Evolutionary conservation across 192 early-diverging fungal species (phyloP), one percentile per base, ranked within the genome.

Genomic region (Coemansia sp.): DNA sequence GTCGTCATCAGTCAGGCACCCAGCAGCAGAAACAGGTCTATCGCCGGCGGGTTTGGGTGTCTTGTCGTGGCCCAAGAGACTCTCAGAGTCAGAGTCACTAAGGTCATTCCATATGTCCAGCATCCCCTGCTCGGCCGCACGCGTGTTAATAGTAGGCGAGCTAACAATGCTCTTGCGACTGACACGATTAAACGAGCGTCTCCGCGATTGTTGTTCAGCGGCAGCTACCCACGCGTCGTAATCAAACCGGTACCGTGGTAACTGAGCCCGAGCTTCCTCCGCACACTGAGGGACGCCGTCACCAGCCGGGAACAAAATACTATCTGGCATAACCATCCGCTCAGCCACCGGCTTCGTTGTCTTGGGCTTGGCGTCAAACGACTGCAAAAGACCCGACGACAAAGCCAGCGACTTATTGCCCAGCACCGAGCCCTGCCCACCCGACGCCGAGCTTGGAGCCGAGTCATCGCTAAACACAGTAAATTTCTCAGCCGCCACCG

Each of bases 91-190:
- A 0, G 58, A 61, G 34, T 61, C 58, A 34, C 64, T 64, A 0
- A 65, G 22, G 43, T 75, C 73, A 65, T 75, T 79, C 81, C 81
- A 83, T 1, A 83, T 78, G 11, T 69, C 81, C 4, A 83, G 74
- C 81, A 83, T 83, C 4, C 66, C 81, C 46, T 75, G 66, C 31
- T 83, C 76, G 33, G 81, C 81, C 5, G 60, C 73, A 3, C 67
- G 65, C 0, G 81, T 83, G 47, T 79, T 83, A 43, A 83, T 83
- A 3, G 81, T 83, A 3, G 81, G 81, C 39, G 81, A 83, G 16
- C 16, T 18, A 64, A 38, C 71, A 7, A 65, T 27, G 64, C 74
- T 64, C 46, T 64, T 69, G 38, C 70, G 73, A 58, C 64, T 62
- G 46, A 24, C 39, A 1, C 61, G 24, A 24, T 27, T 24, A 22